Base-by-base conservation (phyloP, 1,284 basidiomycete genomes). In the Gymnopus androsaceus region DNA sequence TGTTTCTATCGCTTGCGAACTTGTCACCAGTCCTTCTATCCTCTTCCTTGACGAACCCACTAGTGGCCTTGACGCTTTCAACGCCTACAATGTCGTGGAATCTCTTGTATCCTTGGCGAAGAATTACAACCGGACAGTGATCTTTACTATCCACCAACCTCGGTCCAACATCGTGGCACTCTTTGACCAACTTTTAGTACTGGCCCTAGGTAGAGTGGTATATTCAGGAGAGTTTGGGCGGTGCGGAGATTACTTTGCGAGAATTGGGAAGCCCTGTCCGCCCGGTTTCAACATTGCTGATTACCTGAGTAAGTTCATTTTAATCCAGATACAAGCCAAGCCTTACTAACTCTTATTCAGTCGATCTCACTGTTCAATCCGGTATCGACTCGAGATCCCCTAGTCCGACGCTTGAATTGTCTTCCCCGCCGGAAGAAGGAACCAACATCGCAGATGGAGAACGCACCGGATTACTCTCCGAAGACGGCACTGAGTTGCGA, bases 111-210 rank as follows among this genome's bases (percentile, higher is more conserved):
- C 89, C 5, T 81, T 98, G 8, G 94, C 95, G 0, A 80, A 85
- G 42, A 84, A 90, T 63, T 98, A 94, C 74, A 93, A 95, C 64
- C 87, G 95, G n/a, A 98, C 95, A 0, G 92, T 98, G 52, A 80
- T 98, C 60, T 97, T 98, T 74, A 98, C 96, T 0, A 98, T 99
- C 59, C 96, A 99, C 68, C 96, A 98, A 71, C 96, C 96, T n/a
- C 87, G 95, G 55, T 94, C 92, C 69, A 98, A 98, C 73, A 98
- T 99, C 61, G 95, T 98, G 9, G 86, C 93, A 0, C 75, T 99
- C 14, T 98, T 99, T 65, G 96, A 99, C 68, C 90, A 95, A 62
- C 79, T 98, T 28, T 72, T 98, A 2, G 75, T 99, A 3, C 81
- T 99, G 11, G 92, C 92, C 0, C 83, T 84, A 54, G 95, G 95